A percentile compares a stretch with the other conserved stretches of the same genome.
These are phyloP conservation scores for Chrysanthemum seticuspe DNA, from an alignment of 129 eudicot genomes.

Conservation along the genomic window DNA sequence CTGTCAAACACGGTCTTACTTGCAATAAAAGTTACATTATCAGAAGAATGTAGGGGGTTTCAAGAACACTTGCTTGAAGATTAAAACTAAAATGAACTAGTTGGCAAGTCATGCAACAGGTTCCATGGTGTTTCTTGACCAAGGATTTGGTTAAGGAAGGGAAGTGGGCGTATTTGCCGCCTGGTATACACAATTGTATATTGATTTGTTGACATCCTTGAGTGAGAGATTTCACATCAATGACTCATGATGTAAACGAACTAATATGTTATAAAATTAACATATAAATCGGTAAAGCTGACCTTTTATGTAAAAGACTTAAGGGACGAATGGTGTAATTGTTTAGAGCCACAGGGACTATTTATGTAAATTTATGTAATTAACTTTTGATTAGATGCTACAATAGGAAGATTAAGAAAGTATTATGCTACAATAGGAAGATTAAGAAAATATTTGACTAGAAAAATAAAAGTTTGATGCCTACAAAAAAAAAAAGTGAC, in stretches of 20 bases:
- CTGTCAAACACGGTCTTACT: slow-evolving; percentile 18
- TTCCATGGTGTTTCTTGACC: slow-evolving; percentile 37
- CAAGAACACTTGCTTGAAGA: slow-evolving; percentile 33
- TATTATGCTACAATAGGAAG: too few species aligned
- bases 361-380: too few species aligned
- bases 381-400: too few species aligned
- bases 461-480: too few species aligned
- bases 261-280: background rate
- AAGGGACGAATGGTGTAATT: too few species aligned
- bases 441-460: too few species aligned
- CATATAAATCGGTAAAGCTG: background rate
- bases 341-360: too few species aligned
- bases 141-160: background rate
- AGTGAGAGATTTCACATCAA: slow-evolving; percentile 6
- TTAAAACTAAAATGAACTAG: slow-evolving; percentile 1
- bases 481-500: too few species aligned
- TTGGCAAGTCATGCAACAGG: slow-evolving; percentile 26
- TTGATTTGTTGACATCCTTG: slow-evolving; percentile 5
- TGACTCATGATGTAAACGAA: background rate
- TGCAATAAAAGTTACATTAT: background rate
- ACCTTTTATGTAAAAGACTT: too few species aligned
- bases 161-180: too few species aligned
- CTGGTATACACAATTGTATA: background rate
- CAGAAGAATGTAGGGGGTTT: slow-evolving; percentile 31
- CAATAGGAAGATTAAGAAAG: too few species aligned